Base-by-base conservation (phyloP, 495 filamentous ascomycete species). In the Hyaloscypha bicolor region DNA sequence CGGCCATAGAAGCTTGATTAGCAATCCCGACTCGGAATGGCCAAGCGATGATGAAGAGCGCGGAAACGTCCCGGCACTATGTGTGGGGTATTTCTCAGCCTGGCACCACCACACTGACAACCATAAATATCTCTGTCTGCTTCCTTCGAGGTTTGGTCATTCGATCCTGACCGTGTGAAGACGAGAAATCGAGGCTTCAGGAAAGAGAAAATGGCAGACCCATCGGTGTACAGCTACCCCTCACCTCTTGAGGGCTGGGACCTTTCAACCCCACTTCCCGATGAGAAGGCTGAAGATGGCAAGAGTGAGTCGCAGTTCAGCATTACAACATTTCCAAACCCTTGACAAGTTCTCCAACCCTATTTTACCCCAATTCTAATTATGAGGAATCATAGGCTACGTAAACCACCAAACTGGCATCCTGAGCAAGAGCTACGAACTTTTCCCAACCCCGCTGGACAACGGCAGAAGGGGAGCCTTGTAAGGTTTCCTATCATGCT, bases 161-260 rank as follows among this genome's bases (percentile, higher is more conserved):
- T 37, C 8, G 35, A 37, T 37, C 12, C 35, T 37, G 35, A 37
- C 8, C 35, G 25, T 25, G 25, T 25, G 25, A 25, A 25, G 35
- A 37, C 35, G 35, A 37, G 35, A 12, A 37, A 37, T 37, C 3
- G 8, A 58, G 9, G n/a, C 14, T 58, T 58, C 16, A 37, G 1
- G 56, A 60, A 19, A 35, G 30, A 32, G 4, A 21, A 37, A 64
- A 73, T 70, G 68, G 55, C 59, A 9, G 76, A 80, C 55, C 72
- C 74, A 56, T 77, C 76, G 14, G 59, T 63, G 37, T 83, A 83
- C 71, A 79, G 66, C 14, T 92, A 88, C 74, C 83, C 89, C 4
- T 93, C 87, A 3, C 91, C 90, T 0, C 75, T 93, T 2, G 81
- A 79, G 63, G 90, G 88, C 6, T 93, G 89, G 68, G 87, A 91